Evolutionary conservation across 148 eudicot species (phyloP), one percentile per base, ranked within the genome.

Genomic region (Rhododendron ferrugineum): DNA sequence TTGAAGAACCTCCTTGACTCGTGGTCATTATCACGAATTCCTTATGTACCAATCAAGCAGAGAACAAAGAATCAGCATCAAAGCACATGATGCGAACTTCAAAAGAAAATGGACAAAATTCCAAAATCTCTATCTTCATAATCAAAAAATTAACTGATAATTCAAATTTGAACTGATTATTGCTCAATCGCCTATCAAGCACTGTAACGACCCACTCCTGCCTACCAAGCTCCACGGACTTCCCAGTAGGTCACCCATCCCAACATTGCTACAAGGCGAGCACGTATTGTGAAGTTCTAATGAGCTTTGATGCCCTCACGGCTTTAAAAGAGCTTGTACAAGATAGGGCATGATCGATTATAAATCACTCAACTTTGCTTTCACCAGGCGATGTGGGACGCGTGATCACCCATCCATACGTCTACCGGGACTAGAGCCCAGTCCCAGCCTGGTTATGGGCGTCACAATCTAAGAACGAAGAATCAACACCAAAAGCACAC

Each of bases 1-100:
- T 86, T 11, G 88, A 84, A 36, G 86, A 80, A 73, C 89, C 87
- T 47, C 90, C 88, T 56, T 88, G 91, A 74, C 89, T 86, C 49
- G 92, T 80, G 89, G 91, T 86, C 70, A 85, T 83, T 75, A 37
- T 36, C 80, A 23, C 7, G 5, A 34, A 30, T 32, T 72, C 46
- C 46, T 66, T 83, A 36, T 56, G 64, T 56, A 84, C 32, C 46
- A 50, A 72, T 28, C 64, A 84, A 50, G 26, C 78, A 34, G 75
- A 64, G 47, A 56, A 81, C 72, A 56, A 81, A 56, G 64, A 54
- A 50, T 81, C 47, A 58, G 58, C 47, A 11, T 4, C 18, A 81
- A 56, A 56, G 83, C 26, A 81, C 30, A 14, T 32, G 10, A 82
- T 5, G 9, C 2, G 5, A 49, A 70, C 37, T 70, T 4, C 44